phyloP scores from a whole-genome alignment of 2,329 filamentous ascomycete genomes.

The Teratosphaeria zuluensis region DNA sequence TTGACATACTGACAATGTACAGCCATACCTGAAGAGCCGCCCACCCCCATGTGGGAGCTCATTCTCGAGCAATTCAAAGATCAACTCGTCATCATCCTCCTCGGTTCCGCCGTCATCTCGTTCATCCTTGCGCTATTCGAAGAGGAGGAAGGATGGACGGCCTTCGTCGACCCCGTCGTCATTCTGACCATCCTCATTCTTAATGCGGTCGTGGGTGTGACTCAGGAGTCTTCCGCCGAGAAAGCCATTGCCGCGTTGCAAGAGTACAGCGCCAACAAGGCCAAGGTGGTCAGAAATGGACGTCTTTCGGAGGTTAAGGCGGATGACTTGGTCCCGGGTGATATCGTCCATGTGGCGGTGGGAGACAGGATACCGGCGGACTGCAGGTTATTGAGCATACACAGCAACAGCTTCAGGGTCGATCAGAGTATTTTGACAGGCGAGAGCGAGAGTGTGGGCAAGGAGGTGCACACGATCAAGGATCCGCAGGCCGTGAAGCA shows the following conservation, averaged over 20 bases:
- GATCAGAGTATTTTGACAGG: constrained; percentile 96
- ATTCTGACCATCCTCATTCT: constrained; percentile 95
- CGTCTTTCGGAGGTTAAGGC: constrained; percentile 76
- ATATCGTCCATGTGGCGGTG: constrained; percentile 78
- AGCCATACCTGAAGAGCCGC: constrained; percentile 80
- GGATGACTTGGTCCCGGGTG: constrained; percentile 93
- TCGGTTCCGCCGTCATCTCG: constrained; percentile 85
- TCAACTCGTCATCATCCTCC: constrained; percentile 88
- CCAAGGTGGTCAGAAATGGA: constrained; percentile 83
- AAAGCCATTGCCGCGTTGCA: constrained; percentile 97
- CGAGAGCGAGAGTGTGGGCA: constrained; percentile 93
- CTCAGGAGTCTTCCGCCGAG: constrained; percentile 96
- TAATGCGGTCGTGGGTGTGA: constrained; percentile 94
- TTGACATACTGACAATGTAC: constrained; percentile 10
- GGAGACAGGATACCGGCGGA: constrained; percentile 92
- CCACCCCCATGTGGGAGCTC: constrained; percentile 91
- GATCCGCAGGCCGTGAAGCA: constrained; percentile 88
- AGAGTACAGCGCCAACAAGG: constrained; percentile 97
- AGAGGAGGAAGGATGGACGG: constrained; percentile 86
- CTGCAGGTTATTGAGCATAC: constrained; percentile 78
- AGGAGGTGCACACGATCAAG: constrained; percentile 59
- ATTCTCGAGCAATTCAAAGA: constrained; percentile 99
- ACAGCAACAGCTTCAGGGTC: constrained; percentile 94
- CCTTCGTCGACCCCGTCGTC: constrained; percentile 91
- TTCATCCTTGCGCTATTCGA: constrained; percentile 91